Conservation (phyloP, 306 rosid genomes). For the Erythrophleum fordii region DNA sequence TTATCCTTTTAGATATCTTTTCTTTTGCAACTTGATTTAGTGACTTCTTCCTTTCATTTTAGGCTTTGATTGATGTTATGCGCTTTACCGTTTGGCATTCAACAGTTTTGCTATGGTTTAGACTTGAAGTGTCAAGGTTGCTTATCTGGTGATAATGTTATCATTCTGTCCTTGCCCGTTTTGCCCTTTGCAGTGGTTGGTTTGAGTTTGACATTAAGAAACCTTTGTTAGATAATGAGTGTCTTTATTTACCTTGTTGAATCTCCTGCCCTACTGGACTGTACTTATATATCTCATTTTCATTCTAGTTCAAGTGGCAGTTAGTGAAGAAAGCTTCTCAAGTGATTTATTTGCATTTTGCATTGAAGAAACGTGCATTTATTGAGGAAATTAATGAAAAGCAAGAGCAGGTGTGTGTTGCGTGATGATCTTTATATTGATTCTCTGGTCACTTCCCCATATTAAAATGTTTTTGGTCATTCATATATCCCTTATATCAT, state of each 20-base stretch:
- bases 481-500: not conserved
- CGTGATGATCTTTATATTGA: slow-evolving; percentile 15
- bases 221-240: not conserved
- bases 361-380: slow-evolving; percentile 86
- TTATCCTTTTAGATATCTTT: slow-evolving; percentile 17
- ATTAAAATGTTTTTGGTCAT: slow-evolving; percentile 29
- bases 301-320: slow-evolving; percentile 93
- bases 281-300: slow-evolving; percentile 41
- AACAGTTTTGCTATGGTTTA: slow-evolving; percentile 6
- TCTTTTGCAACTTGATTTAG: slow-evolving; percentile 1
- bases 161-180: too few relatives aligned
- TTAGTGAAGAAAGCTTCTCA: slow-evolving; percentile 94
- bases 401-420: slow-evolving; percentile 84
- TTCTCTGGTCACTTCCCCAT: slow-evolving; percentile 22
- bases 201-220: slow-evolving; percentile 16
- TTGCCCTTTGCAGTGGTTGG: too few relatives aligned
- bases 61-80: slow-evolving; percentile 6
- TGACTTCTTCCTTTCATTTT: not conserved
- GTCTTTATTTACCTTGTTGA: slow-evolving; percentile 17
- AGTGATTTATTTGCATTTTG: slow-evolving; percentile 87
- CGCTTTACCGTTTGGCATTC: not conserved
- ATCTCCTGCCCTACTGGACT: slow-evolving; percentile 37
- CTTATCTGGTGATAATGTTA: too few relatives aligned
- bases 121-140: not conserved
- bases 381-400: slow-evolving; percentile 94